A percentile compares a stretch with the other conserved stretches of the same genome.
Conservation (phyloP, 1,284 basidiomycete species). For the Trametes polyzona region DNA sequence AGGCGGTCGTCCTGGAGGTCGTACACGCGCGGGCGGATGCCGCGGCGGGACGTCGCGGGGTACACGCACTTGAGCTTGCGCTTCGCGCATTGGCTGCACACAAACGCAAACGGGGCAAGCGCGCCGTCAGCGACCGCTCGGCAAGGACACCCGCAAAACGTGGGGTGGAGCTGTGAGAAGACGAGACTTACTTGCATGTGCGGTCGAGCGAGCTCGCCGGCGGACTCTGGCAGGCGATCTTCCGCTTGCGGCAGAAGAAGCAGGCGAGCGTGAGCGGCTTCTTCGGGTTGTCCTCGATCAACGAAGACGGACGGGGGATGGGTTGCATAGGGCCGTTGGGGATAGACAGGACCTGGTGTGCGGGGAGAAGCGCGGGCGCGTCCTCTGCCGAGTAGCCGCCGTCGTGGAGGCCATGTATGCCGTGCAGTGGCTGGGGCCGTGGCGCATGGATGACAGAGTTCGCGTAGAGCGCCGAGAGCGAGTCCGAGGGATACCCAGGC, state of each 20-base stretch:
- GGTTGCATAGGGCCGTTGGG: conserved; percentile 26
- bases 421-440: conserved; percentile 19
- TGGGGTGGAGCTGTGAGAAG: conserved; percentile 3
- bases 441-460: conserved; percentile 21
- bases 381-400: conserved; percentile 12
- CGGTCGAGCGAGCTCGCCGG: conserved; percentile 39
- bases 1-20: conserved; percentile 26
- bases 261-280: conserved; percentile 48
- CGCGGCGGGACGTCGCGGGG: conserved; percentile 39
- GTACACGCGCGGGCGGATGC: conserved; percentile 35
- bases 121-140: conserved; percentile 4
- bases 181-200: conserved; percentile 45
- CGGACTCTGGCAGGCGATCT: conserved; percentile 50
- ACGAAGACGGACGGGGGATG: conserved; percentile 28
- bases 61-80: conserved; percentile 41
- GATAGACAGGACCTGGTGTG: conserved; percentile 26
- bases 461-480: conserved; percentile 1
- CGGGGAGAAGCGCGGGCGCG: neutral
- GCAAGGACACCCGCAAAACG: conserved; percentile 1
- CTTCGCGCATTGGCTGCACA: conserved; percentile 39
- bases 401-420: conserved; percentile 18
- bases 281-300: conserved; percentile 39
- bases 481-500: conserved; percentile 15
- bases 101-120: neutral
- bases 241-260: conserved; percentile 49